Evolutionary conservation across 768 basidiomycete genomes (phyloP).

Genomic region (Pilatotrama ljubarskyi): DNA sequence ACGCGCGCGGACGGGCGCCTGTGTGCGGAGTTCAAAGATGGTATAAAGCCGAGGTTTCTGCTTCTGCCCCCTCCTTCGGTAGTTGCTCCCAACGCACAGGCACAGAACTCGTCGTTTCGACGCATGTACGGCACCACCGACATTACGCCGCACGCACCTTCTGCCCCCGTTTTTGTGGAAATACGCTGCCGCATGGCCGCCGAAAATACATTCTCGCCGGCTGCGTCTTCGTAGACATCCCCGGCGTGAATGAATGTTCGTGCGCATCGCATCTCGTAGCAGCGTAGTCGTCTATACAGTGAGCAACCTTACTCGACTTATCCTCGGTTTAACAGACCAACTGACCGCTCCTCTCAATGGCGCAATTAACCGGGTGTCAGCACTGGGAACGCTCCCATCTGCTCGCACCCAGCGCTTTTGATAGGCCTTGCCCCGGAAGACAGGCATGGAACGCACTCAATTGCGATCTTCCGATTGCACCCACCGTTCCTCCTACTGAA

Average conservation of each 20-base stretch:
- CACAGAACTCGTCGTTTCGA: slow-evolving; percentile 1
- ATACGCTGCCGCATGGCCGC: background rate
- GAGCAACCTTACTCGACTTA: slow-evolving; percentile 1
- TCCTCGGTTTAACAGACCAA: slow-evolving; percentile 10
- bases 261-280: background rate
- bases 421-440: slow-evolving; percentile 12
- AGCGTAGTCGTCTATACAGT: background rate
- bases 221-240: background rate
- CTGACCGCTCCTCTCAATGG: slow-evolving; percentile 12
- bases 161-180: background rate
- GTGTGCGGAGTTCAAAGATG: slow-evolving; percentile 27
- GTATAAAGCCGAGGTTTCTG: slow-evolving; percentile 30
- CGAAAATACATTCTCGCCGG: slow-evolving; percentile 2
- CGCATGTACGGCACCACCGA: slow-evolving; percentile 9
- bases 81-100: slow-evolving; percentile 7
- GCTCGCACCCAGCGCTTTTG: slow-evolving; percentile 6
- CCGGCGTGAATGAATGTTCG: background rate
- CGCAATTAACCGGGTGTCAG: slow-evolving; percentile 17
- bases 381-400: slow-evolving; percentile 20
- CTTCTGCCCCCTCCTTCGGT: slow-evolving; percentile 7
- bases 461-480: slow-evolving; percentile 14
- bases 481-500: background rate
- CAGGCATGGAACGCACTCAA: slow-evolving; percentile 13
- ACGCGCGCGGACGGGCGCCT: slow-evolving; percentile 22
- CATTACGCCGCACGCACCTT: slow-evolving; percentile 11